These are phyloP conservation scores for Porodaedalea pini DNA, from an alignment of 1,284 basidiomycete species.

Conservation along the genomic window DNA sequence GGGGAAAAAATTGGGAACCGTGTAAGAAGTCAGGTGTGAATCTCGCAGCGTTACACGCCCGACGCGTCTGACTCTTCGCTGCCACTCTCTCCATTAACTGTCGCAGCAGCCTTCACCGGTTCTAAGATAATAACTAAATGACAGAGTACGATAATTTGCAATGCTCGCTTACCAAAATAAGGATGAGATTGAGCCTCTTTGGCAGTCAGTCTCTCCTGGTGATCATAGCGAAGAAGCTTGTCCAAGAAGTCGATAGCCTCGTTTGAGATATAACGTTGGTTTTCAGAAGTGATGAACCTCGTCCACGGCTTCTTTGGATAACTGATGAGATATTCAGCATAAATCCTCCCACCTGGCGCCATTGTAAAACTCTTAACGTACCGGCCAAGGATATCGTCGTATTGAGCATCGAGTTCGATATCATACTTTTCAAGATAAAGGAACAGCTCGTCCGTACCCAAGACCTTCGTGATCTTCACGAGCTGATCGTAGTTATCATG, in stretches of 20 bases:
- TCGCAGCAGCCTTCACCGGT: constrained; percentile 20
- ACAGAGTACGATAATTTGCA: background rate
- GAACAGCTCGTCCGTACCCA: constrained; percentile 83
- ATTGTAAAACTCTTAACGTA: constrained; percentile 28
- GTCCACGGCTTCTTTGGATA: constrained; percentile 78
- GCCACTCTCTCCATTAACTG: constrained; percentile 18
- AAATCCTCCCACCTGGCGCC: constrained; percentile 11
- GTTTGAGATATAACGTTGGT: constrained; percentile 67
- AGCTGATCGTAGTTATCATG: constrained; percentile 89
- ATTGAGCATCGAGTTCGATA: constrained; percentile 72
- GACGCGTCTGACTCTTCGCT: constrained; percentile 19
- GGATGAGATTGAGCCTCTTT: constrained; percentile 72
- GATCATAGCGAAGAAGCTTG: constrained; percentile 81
- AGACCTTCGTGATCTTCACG: constrained; percentile 82
- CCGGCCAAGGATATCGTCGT: constrained; percentile 62
- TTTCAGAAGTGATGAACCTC: constrained; percentile 67
- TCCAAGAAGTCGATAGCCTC: constrained; percentile 82
- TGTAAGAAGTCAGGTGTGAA: no score
- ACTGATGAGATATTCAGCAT: constrained; percentile 32
- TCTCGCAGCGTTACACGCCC: no score
- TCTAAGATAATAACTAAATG: constrained; percentile 7
- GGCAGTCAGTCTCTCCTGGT: constrained; percentile 80
- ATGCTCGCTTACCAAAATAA: constrained; percentile 64
- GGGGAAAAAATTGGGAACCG: no score
- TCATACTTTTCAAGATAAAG: constrained; percentile 67